Base-by-base conservation (phyloP, 345 rosid genomes). In the Syzygium oleosum region DNA sequence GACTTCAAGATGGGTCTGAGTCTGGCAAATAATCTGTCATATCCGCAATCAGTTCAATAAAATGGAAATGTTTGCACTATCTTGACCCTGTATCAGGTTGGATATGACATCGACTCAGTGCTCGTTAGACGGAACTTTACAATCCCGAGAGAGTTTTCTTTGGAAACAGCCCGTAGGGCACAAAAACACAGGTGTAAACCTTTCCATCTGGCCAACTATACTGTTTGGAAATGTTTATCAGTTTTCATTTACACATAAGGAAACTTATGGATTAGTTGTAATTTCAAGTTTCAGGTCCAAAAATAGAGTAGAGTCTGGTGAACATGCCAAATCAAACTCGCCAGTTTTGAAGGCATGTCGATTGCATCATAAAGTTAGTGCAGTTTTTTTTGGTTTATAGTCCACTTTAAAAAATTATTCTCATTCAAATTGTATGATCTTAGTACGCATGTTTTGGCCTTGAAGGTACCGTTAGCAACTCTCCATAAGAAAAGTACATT, bases 91-190 rank as follows among this genome's bases (percentile, higher is more conserved):
- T 52, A 51, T 68, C 92, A 92, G 95, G 91, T 51, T 79, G 89
- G 87, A 49, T 43, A 51, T 84, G 92, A 90, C 49, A 49, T 85
- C 59, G 89, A 88, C 68, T 52, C 87, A 1, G 63, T 61, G 84
- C 58, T 58, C 68, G 19, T 88, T 49, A 91, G 89, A 86, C 84
- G 87, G 54, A 95, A 90, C 84, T 88, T 90, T 88, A 94, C 96
- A 49, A 78, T 94, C 86, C 95, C 96, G 2, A 92, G 85, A 92
- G 95, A 92, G 91, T 96, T 95, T 46, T 90, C 87, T 73, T 88
- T 95, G 38, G 93, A 92, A 92, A 95, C 98, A 65, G 91, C 95
- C 84, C 87, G 21, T 14, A 93, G 98, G 87, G 96, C 96, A 43
- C 87, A 88, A 88, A 89, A 90, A 63, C 92, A 79, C 68, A 91